Evolutionary conservation across 352 stramenopile species (phyloP).

Genomic region (Phytopythium cucurbitacearum): DNA sequence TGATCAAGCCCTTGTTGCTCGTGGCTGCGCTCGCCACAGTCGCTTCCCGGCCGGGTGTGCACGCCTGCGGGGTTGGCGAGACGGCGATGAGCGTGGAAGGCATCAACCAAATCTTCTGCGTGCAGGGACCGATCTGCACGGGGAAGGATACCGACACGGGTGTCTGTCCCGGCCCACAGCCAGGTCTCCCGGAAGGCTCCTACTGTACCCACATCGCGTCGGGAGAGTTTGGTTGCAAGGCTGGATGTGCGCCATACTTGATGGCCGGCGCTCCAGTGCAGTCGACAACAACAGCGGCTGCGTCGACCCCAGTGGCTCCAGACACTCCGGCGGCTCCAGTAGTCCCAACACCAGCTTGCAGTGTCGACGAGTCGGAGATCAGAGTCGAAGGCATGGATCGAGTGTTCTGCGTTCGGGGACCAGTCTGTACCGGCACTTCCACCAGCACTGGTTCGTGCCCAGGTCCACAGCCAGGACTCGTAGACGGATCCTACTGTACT

Average conservation of each 20-base stretch:
- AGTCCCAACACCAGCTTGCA: too few species aligned
- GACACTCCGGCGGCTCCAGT: too few species aligned
- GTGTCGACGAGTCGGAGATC: too few species aligned
- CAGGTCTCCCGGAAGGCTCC: conserved; percentile 5
- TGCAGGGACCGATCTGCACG: conserved; percentile 4
- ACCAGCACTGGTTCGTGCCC: conserved; percentile 27
- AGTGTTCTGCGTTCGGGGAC: conserved; percentile 19
- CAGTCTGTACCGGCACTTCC: conserved; percentile 23
- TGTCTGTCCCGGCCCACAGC: conserved; percentile 1
- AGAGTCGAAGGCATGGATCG: conserved; percentile 15
- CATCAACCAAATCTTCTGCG: conserved; percentile 5
- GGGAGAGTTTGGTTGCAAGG: conserved; percentile 8
- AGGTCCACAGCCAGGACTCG: conserved; percentile 18
- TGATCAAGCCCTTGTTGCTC: too few species aligned
- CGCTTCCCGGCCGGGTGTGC: too few species aligned
- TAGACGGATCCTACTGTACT: conserved; percentile 23
- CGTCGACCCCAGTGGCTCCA: too few species aligned
- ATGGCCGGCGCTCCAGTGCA: background rate
- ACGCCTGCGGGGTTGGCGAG: background rate
- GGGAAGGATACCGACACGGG: conserved; percentile 2
- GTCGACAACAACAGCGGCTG: background rate
- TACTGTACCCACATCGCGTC: conserved; percentile 6
- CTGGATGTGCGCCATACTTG: background rate
- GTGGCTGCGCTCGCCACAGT: too few species aligned
- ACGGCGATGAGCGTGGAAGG: conserved; percentile 6